These are phyloP conservation scores for Ramaria sp. DNA, from an alignment of 768 basidiomycete species.

Conservation along the genomic window DNA sequence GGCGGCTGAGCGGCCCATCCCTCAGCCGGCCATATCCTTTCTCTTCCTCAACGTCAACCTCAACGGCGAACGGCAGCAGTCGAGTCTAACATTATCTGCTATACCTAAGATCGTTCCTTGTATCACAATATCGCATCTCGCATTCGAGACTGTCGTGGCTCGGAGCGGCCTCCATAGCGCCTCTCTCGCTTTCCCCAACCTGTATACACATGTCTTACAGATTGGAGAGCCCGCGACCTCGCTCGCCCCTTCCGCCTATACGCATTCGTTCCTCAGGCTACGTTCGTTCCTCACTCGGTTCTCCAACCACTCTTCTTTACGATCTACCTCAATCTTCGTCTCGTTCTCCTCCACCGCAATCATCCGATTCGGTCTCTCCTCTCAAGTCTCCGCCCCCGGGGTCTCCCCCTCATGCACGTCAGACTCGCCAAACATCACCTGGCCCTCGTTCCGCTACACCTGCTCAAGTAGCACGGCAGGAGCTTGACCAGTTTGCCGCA, in stretches of 20 bases:
- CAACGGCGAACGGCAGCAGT: background rate
- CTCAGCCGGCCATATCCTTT: background rate
- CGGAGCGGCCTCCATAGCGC: too few species aligned
- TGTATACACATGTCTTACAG: conserved; percentile 46
- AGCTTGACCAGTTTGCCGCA: conserved; percentile 71
- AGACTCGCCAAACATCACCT: conserved; percentile 36
- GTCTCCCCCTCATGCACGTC: conserved; percentile 24
- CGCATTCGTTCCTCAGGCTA: conserved; percentile 30
- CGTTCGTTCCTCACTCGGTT: conserved; percentile 33
- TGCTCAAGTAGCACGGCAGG: conserved; percentile 49
- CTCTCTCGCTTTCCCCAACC: background rate
- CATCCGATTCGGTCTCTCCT: conserved; percentile 23
- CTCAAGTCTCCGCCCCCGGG: conserved; percentile 34
- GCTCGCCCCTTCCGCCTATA: conserved; percentile 52
- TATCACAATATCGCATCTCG: too few species aligned
- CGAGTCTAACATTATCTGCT: background rate
- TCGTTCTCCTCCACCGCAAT: conserved; percentile 37
- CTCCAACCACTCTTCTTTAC: conserved; percentile 61
- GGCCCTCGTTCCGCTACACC: conserved; percentile 65
- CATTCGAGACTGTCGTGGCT: too few species aligned
- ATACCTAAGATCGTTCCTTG: background rate
- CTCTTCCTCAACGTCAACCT: background rate
- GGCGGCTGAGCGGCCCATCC: background rate
- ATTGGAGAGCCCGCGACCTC: conserved; percentile 51
- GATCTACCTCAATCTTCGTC: conserved; percentile 52